Percentiles rank a stretch among this genome's conserved stretches.
Evolutionary conservation across 257 asterid genomes (phyloP).

Genomic region (Petrea volubilis): DNA sequence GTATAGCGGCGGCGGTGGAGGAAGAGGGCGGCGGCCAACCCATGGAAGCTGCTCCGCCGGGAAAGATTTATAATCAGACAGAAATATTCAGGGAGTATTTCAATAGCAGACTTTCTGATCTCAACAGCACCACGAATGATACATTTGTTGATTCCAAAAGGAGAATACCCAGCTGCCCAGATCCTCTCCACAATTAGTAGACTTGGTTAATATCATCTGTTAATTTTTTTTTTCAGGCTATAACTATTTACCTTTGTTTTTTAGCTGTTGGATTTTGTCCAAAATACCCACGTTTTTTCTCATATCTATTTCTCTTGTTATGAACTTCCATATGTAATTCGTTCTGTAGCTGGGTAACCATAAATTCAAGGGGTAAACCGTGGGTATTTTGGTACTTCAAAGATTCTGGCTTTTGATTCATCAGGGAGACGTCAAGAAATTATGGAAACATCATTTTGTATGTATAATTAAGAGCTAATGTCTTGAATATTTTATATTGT

Average conservation of each 20-base stretch:
- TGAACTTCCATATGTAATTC: not conserved
- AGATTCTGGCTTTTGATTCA: conserved; percentile 25
- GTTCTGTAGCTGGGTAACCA: not conserved
- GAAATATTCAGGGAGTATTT: conserved; percentile 52
- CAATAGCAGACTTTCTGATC: conserved; percentile 33
- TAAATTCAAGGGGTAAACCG: conserved; percentile 52
- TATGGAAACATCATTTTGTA: not conserved
- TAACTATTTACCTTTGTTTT: not conserved
- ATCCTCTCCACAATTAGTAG: conserved; percentile 83
- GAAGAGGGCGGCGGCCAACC: not conserved
- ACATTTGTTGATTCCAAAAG: conserved; percentile 59
- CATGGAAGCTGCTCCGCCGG: conserved; percentile 4
- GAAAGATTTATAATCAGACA: conserved; percentile 38
- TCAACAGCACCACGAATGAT: conserved; percentile 29
- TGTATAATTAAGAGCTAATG: conserved; percentile 29
- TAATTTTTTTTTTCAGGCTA: not conserved
- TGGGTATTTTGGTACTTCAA: conserved; percentile 81
- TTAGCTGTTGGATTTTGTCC: conserved; percentile 34
- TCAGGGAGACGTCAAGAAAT: conserved; percentile 31
- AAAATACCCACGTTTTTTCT: conserved; percentile 92
- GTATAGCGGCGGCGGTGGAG: conserved; percentile 15
- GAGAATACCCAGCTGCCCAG: conserved; percentile 87
- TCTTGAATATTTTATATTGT: conserved; percentile 4
- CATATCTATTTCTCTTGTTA: conserved; percentile 7
- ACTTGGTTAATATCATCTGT: conserved; percentile 9